phyloP scores from a whole-genome alignment of 192 early-diverging fungal genomes.

The Mortierella claussenii region DNA sequence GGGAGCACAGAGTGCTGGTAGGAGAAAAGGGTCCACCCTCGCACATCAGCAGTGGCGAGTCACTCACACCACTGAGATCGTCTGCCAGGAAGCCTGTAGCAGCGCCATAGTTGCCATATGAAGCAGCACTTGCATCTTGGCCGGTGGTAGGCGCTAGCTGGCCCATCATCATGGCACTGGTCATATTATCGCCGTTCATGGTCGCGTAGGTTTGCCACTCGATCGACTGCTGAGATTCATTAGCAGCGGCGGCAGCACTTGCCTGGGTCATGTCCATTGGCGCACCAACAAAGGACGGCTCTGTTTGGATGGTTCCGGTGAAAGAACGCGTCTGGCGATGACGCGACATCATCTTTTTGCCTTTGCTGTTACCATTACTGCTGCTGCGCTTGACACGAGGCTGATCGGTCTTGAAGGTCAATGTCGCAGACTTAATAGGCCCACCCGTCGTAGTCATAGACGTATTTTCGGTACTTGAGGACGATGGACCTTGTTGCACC shows the following conservation, averaged over 20 bases:
- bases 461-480: neutral
- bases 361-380: conserved; percentile 43
- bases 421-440: neutral
- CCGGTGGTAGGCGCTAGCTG: neutral
- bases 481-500: conserved; percentile 3
- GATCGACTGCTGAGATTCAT: conserved; percentile 8
- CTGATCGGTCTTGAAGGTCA: conserved; percentile 11
- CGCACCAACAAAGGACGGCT: neutral
- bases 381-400: conserved; percentile 43
- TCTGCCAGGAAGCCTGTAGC: conserved; percentile 24
- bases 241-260: no score
- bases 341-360: conserved; percentile 19
- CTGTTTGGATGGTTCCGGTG: conserved; percentile 38
- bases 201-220: conserved; percentile 21
- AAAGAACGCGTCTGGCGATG: conserved; percentile 52
- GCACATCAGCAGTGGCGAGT: conserved; percentile 38
- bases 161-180: conserved; percentile 8
- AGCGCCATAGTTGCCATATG: conserved; percentile 14
- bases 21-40: conserved; percentile 49
- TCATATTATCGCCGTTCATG: conserved; percentile 20
- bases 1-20: conserved; percentile 41
- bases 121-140: conserved; percentile 9
- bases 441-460: no score
- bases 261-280: no score
- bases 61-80: conserved; percentile 10